These are phyloP conservation scores for Pleurotus giganteus DNA, from an alignment of 768 basidiomycete genomes.

Conservation along the genomic window DNA sequence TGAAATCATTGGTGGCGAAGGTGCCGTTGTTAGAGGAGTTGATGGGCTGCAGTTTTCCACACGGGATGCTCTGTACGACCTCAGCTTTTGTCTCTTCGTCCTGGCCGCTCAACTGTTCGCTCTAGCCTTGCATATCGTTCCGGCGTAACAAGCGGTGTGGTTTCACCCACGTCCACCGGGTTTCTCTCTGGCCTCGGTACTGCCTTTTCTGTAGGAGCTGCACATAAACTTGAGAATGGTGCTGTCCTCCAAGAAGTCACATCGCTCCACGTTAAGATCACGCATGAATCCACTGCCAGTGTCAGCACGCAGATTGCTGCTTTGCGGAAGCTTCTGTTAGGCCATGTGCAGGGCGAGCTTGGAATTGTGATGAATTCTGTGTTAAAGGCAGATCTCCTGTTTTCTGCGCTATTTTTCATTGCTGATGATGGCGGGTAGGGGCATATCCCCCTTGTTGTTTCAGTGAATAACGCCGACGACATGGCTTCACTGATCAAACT, in stretches of 20 bases:
- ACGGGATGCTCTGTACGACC: slow-evolving; percentile 45
- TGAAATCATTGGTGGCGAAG: slow-evolving; percentile 38
- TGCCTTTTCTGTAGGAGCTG: slow-evolving; percentile 54
- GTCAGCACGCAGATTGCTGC: slow-evolving; percentile 68
- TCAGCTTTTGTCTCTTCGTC: neutral
- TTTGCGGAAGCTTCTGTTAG: slow-evolving; percentile 50
- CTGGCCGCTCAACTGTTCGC: slow-evolving; percentile 1
- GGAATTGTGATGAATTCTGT: slow-evolving; percentile 42
- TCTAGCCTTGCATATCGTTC: slow-evolving; percentile 59
- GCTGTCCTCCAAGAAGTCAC: slow-evolving; percentile 59
- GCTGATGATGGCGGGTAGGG: slow-evolving; percentile 34
- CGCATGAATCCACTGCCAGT: slow-evolving; percentile 42
- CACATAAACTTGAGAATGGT: slow-evolving; percentile 51
- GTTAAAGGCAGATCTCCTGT: slow-evolving; percentile 34
- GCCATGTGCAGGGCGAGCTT: slow-evolving; percentile 35
- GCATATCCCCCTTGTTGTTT: slow-evolving; percentile 56
- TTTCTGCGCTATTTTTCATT: neutral
- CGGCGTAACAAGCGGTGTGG: slow-evolving; percentile 63
- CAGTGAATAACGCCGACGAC: slow-evolving; percentile 63
- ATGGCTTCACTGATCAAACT: slow-evolving; percentile 65
- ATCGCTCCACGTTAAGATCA: slow-evolving; percentile 61
- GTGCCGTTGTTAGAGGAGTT: slow-evolving; percentile 48
- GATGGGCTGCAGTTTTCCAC: slow-evolving; percentile 74
- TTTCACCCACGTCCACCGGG: slow-evolving; percentile 47
- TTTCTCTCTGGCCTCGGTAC: slow-evolving; percentile 58